phyloP scores from a whole-genome alignment of 148 eudicot genomes.

The Linanthus parryae region DNA sequence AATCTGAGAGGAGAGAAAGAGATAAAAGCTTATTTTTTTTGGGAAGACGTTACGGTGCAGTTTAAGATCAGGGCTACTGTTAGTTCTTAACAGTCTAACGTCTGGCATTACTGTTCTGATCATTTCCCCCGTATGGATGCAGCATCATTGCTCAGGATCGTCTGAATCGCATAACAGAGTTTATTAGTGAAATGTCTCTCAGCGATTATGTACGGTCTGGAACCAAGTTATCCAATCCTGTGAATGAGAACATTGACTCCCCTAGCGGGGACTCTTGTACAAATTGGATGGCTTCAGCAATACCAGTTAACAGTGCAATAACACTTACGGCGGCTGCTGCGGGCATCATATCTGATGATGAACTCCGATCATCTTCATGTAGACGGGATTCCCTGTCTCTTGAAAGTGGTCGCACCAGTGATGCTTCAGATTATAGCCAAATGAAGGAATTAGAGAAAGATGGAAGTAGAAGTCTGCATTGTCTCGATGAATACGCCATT shows the following conservation, averaged over 20 bases:
- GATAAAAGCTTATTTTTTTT: too few species aligned
- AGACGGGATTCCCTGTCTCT: slow-evolving; percentile 54
- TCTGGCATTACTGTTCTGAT: slow-evolving; percentile 8
- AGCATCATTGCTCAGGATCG: slow-evolving; percentile 96
- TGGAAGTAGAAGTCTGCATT: slow-evolving; percentile 30
- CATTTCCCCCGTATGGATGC: slow-evolving; percentile 27
- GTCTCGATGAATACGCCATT: slow-evolving; percentile 41
- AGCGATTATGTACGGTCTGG: slow-evolving; percentile 35
- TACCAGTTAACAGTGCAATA: slow-evolving; percentile 68
- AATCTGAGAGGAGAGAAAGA: too few species aligned
- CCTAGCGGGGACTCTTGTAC: slow-evolving; percentile 24
- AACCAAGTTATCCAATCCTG: slow-evolving; percentile 28
- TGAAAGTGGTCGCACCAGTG: slow-evolving; percentile 49
- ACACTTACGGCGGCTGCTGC: slow-evolving; percentile 81
- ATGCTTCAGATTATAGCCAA: slow-evolving; percentile 57
- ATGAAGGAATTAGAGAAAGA: slow-evolving; percentile 33
- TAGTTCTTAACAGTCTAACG: too few species aligned
- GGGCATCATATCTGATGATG: slow-evolving; percentile 59
- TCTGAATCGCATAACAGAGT: slow-evolving; percentile 74
- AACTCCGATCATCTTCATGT: slow-evolving; percentile 38
- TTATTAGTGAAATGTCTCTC: slow-evolving; percentile 62
- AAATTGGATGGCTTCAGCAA: slow-evolving; percentile 77
- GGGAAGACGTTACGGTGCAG: too few species aligned
- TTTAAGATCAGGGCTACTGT: too few species aligned
- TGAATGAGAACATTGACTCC: slow-evolving; percentile 31